A percentile compares a stretch with the other conserved stretches of the same genome.
These are phyloP conservation scores for Barnettozyma wickerhamii DNA, from an alignment of 805 yeast genomes.

Conservation along the genomic window DNA sequence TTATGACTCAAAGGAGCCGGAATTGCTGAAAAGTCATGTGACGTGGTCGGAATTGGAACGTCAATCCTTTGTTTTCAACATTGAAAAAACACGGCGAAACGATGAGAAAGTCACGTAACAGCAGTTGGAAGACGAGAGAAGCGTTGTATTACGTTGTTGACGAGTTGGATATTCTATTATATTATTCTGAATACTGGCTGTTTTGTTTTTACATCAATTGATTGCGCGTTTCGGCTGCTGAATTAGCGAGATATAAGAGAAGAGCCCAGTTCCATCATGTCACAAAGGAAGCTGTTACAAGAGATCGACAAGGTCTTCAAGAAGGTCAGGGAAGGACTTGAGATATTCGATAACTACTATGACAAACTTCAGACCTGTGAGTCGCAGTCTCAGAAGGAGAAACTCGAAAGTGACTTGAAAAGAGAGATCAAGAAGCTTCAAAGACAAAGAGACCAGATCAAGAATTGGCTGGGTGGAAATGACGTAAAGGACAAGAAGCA, in stretches of 20 bases:
- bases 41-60: neutral
- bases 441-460: slow-evolving; percentile 90
- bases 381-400: slow-evolving; percentile 86
- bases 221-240: neutral
- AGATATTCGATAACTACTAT: slow-evolving; percentile 77
- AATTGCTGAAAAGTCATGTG: no score
- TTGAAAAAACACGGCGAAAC: no score
- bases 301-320: slow-evolving; percentile 93
- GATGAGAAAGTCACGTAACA: no score
- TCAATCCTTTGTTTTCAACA: no score
- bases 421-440: slow-evolving; percentile 94
- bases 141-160: no score
- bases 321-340: slow-evolving; percentile 89
- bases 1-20: neutral
- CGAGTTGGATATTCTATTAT: no score
- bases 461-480: slow-evolving; percentile 88
- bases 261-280: slow-evolving; percentile 27
- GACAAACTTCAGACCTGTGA: slow-evolving; percentile 81
- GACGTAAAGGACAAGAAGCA: slow-evolving; percentile 88
- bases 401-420: slow-evolving; percentile 86
- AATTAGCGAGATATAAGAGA: no score
- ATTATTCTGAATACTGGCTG: no score
- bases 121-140: no score
- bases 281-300: slow-evolving; percentile 44
- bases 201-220: neutral